phyloP scores from a whole-genome alignment of 257 asterid genomes.

The Rehmannia glutinosa region DNA sequence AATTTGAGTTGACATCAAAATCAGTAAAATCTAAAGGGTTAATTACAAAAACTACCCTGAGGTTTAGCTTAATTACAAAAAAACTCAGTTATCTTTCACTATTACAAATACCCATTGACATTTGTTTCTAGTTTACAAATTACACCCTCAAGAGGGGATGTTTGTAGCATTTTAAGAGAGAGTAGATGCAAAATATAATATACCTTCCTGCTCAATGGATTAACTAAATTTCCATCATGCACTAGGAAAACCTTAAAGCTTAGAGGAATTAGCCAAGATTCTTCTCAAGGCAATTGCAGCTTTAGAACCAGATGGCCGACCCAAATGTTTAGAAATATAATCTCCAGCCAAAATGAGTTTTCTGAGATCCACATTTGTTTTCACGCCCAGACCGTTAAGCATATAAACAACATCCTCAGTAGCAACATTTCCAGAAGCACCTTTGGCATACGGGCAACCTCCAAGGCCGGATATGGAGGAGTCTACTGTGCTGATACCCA shows the following conservation, averaged over 20 bases:
- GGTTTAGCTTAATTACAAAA: too few relatives aligned
- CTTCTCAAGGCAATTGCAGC: slow-evolving; percentile 67
- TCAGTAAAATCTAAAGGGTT: too few relatives aligned
- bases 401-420: slow-evolving; percentile 94
- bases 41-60: too few relatives aligned
- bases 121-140: too few relatives aligned
- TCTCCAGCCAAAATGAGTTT: slow-evolving; percentile 80
- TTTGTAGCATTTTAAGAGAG: too few relatives aligned
- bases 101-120: too few relatives aligned
- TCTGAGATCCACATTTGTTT: slow-evolving; percentile 66
- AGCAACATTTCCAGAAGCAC: slow-evolving; percentile 95
- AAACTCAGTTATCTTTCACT: too few relatives aligned
- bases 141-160: too few relatives aligned
- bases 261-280: slow-evolving; percentile 49
- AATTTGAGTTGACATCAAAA: too few relatives aligned
- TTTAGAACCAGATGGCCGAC: slow-evolving; percentile 75
- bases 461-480: slow-evolving; percentile 93
- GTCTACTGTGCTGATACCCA: slow-evolving; percentile 85
- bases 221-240: not conserved
- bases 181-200: not conserved
- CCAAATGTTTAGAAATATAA: slow-evolving; percentile 68
- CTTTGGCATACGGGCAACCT: slow-evolving; percentile 97
- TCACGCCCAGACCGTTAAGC: slow-evolving; percentile 83
- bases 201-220: not conserved
- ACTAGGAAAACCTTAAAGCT: slow-evolving; percentile 44